Percentiles rank a stretch among this genome's conserved stretches.
phyloP scores from a whole-genome alignment of 2,329 filamentous ascomycete species.

The Periglandula ipomoeae region DNA sequence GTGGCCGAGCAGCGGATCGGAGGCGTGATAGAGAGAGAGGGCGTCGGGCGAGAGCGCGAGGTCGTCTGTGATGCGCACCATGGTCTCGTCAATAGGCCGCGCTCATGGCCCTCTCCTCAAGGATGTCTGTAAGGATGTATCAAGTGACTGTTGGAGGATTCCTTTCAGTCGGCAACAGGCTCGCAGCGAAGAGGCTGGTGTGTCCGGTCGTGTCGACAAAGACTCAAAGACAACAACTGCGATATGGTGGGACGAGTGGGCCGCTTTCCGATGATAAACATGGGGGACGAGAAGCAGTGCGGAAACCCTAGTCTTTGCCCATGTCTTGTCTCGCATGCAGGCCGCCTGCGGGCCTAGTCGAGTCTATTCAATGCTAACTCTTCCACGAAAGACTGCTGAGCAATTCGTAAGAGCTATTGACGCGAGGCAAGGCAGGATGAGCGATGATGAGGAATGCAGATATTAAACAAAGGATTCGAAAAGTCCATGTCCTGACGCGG shows the following conservation, averaged over 20 bases:
- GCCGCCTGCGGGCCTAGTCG: neutral
- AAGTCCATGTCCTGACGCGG: neutral
- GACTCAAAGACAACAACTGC: constrained; percentile 5
- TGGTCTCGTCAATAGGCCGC: constrained; percentile 36
- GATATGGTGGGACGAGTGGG: constrained; percentile 4
- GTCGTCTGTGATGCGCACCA: constrained; percentile 76
- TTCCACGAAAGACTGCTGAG: no score
- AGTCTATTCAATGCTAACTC: no score
- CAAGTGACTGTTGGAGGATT: neutral
- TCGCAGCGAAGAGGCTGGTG: neutral
- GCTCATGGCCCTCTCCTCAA: constrained; percentile 11
- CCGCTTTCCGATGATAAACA: constrained; percentile 1
- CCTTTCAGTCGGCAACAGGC: neutral
- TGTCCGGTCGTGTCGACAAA: neutral
- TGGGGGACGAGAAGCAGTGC: neutral
- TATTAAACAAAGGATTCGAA: neutral
- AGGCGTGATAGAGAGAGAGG: constrained; percentile 80
- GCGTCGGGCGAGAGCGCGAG: constrained; percentile 72
- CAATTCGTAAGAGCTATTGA: neutral
- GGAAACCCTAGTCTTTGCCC: neutral
- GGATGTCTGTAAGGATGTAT: neutral
- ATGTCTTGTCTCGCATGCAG: neutral
- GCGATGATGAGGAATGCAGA: neutral
- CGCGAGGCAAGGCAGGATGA: neutral
- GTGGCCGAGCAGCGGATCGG: constrained; percentile 74